phyloP scores from a whole-genome alignment of 208 protist genomes.

The Leishmania martiniquensis region DNA sequence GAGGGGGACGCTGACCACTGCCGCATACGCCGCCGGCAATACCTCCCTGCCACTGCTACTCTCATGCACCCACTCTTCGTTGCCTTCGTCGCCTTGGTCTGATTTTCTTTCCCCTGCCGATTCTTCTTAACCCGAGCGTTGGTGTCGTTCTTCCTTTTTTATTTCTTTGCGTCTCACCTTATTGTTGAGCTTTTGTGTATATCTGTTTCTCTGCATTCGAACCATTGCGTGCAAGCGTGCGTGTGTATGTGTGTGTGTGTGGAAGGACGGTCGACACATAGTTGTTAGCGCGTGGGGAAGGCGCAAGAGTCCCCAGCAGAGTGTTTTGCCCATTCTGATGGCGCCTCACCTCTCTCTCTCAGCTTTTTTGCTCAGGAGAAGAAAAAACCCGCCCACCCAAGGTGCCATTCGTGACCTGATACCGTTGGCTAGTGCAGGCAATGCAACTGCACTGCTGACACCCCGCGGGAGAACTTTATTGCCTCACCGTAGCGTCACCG shows the following conservation, averaged over 20 bases:
- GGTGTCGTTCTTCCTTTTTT: background rate
- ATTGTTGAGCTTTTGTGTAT: conserved; percentile 2
- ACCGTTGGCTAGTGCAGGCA: too few species aligned
- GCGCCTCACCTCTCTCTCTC: background rate
- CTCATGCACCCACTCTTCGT: background rate
- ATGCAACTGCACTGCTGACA: background rate
- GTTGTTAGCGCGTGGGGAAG: background rate
- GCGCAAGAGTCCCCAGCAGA: background rate
- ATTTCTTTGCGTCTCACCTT: background rate
- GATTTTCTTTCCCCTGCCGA: background rate
- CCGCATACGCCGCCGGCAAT: background rate
- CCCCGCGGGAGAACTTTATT: background rate
- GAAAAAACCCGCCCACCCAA: too few species aligned
- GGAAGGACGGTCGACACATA: too few species aligned
- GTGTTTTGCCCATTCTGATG: background rate
- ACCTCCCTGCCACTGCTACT: background rate
- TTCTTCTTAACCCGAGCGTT: background rate
- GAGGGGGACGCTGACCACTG: background rate
- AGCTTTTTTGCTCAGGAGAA: background rate
- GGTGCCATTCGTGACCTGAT: too few species aligned
- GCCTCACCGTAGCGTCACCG: background rate
- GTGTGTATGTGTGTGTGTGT: too few species aligned
- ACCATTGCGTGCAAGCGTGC: background rate
- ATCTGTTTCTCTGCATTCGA: background rate
- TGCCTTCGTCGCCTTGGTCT: background rate